These are phyloP conservation scores for Babesia bovis DNA, from an alignment of 169 alveolate species.

Conservation along the genomic window DNA sequence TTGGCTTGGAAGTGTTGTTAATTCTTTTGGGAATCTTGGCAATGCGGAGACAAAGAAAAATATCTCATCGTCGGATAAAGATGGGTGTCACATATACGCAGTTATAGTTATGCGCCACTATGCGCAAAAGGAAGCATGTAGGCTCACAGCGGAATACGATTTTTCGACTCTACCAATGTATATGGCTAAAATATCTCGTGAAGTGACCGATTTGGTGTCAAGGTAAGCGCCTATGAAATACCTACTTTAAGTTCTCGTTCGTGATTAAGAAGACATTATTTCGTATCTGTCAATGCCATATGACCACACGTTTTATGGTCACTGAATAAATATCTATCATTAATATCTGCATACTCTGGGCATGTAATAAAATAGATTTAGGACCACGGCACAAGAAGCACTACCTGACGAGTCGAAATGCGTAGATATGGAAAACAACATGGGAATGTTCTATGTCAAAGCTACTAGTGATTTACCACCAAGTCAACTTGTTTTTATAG, in stretches of 20 bases:
- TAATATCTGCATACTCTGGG: too few species aligned
- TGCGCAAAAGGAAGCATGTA: conserved; percentile 61
- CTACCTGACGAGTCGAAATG: conserved; percentile 64
- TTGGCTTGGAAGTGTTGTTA: conserved; percentile 38
- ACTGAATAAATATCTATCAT: too few species aligned
- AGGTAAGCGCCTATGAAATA: too few species aligned
- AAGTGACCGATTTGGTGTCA: conserved; percentile 67
- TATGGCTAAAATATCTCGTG: conserved; percentile 62
- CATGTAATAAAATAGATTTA: too few species aligned
- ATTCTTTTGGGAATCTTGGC: conserved; percentile 25
- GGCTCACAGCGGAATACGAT: conserved; percentile 68
- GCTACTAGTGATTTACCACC: conserved; percentile 63
- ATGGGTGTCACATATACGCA: conserved; percentile 67
- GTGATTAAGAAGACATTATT: too few species aligned
- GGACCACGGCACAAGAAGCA: conserved; percentile 67
- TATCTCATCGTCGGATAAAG: not conserved
- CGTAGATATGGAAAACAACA: conserved; percentile 66
- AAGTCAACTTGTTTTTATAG: conserved; percentile 58
- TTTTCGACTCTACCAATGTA: conserved; percentile 60
- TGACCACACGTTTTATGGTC: not conserved
- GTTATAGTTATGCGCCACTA: conserved; percentile 66
- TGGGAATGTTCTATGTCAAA: conserved; percentile 67
- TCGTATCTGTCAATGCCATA: too few species aligned
- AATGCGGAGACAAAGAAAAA: conserved; percentile 21
- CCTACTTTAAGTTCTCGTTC: too few species aligned